Conservation (phyloP, 805 yeast genomes). For the Torulaspora franciscae region DNA sequence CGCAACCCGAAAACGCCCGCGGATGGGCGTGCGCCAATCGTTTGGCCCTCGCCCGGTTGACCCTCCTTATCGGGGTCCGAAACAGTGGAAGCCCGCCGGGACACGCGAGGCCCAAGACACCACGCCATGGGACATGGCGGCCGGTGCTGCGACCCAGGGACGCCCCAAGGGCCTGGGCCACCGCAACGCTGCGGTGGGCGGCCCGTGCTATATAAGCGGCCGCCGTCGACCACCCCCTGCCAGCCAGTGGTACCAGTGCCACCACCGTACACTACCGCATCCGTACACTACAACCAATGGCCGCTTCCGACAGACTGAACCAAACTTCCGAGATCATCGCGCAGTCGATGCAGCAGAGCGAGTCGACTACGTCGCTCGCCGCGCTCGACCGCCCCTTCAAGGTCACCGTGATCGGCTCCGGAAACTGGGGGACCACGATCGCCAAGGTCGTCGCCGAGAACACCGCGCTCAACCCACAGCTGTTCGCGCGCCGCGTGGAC, state of each 20-base stretch:
- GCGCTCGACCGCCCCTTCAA: conserved; percentile 41
- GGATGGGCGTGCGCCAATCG: neutral
- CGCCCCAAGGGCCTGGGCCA: neutral
- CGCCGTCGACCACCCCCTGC: no score
- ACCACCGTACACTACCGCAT: neutral
- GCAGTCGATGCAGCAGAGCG: conserved; percentile 23
- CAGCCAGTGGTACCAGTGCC: neutral
- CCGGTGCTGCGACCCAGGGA: no score
- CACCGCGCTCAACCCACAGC: conserved; percentile 60
- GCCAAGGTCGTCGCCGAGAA: conserved; percentile 95
- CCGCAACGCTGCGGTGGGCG: neutral
- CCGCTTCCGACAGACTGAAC: conserved; percentile 33
- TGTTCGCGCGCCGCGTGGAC: conserved; percentile 69
- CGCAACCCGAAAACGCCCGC: neutral
- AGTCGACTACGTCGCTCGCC: conserved; percentile 15
- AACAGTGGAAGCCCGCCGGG: conserved; percentile 3
- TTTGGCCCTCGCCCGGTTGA: neutral
- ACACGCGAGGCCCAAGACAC: neutral
- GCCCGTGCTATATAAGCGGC: neutral
- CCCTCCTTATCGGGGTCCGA: conserved; percentile 3
- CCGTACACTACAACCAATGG: conserved; percentile 13
- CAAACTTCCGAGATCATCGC: conserved; percentile 30
- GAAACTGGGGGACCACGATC: conserved; percentile 97
- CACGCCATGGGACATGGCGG: no score
- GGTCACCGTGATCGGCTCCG: conserved; percentile 85